Percentiles rank a stretch among this genome's conserved stretches.
These are phyloP conservation scores for Penicillium carneum DNA, from an alignment of 2,329 filamentous ascomycete genomes.

Conservation along the genomic window DNA sequence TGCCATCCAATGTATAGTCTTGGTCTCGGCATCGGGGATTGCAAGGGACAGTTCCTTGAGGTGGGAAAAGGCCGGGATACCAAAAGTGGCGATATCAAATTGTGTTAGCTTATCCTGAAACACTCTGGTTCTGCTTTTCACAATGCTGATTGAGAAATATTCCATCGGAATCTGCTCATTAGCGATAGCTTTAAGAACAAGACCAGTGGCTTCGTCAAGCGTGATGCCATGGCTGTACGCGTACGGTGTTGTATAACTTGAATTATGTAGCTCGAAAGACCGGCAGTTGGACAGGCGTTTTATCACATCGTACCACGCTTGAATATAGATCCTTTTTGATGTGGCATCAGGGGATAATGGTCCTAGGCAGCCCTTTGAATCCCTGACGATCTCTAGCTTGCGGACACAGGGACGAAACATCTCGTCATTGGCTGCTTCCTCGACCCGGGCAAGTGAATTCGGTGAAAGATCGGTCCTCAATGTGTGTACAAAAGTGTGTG, in stretches of 20 bases:
- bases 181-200: not conserved
- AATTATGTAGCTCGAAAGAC: not conserved
- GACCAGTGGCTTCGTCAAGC: not conserved
- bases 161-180: not conserved
- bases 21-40: not conserved
- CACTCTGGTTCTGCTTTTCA: not conserved
- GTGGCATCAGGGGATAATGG: not conserved
- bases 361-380: not conserved
- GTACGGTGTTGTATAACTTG: not conserved
- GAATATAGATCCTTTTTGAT: not conserved
- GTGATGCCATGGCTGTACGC: not conserved
- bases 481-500: not conserved
- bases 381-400: not conserved
- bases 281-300: not conserved
- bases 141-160: not conserved
- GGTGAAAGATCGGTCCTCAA: slow-evolving; percentile 3
- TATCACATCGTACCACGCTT: not conserved
- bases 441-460: not conserved
- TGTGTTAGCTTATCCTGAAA: not conserved
- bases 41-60: not conserved
- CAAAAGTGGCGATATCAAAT: not conserved
- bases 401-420: not conserved
- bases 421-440: not conserved
- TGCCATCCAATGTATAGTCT: slow-evolving; percentile 1
- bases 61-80: not conserved